Evolutionary conservation across 2,329 filamentous ascomycete genomes (phyloP).

Genomic region (Paramyrothecium roridum): DNA sequence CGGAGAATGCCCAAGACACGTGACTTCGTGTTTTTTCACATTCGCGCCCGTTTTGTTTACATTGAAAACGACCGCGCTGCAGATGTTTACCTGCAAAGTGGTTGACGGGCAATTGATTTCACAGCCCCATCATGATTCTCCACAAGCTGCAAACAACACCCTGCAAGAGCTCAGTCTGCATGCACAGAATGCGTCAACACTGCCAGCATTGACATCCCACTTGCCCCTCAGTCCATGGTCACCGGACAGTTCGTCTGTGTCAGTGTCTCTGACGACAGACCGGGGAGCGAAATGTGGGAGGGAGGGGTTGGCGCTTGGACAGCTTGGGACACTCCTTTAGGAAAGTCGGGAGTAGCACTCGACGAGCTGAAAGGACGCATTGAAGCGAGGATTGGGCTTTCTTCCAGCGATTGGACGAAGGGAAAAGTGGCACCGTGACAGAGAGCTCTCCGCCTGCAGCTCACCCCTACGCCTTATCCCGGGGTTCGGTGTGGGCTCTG

Average conservation of each 20-base stretch:
- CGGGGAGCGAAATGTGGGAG: not conserved
- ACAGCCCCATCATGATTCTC: not conserved
- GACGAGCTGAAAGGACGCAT: slow-evolving; percentile 1
- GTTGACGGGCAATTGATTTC: not conserved
- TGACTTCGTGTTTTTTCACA: not conserved
- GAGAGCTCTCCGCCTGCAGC: not conserved
- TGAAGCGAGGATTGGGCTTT: not conserved
- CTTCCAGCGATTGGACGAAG: not conserved
- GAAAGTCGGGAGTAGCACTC: not conserved
- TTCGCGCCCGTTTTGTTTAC: not conserved
- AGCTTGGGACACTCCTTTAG: not conserved
- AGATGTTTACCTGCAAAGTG: not conserved
- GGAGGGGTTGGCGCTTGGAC: not conserved
- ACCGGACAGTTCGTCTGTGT: not conserved
- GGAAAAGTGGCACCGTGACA: not conserved
- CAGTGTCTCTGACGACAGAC: not conserved
- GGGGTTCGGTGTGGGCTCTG: not conserved
- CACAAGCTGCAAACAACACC: not conserved
- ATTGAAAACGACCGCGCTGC: not conserved
- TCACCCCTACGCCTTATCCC: not conserved
- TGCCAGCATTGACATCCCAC: not conserved
- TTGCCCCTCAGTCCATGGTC: not conserved
- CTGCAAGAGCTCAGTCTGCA: not conserved
- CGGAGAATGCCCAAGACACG: not conserved
- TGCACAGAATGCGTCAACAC: not conserved